phyloP scores from a whole-genome alignment of 345 rosid species.

The Acer yangbiense region DNA sequence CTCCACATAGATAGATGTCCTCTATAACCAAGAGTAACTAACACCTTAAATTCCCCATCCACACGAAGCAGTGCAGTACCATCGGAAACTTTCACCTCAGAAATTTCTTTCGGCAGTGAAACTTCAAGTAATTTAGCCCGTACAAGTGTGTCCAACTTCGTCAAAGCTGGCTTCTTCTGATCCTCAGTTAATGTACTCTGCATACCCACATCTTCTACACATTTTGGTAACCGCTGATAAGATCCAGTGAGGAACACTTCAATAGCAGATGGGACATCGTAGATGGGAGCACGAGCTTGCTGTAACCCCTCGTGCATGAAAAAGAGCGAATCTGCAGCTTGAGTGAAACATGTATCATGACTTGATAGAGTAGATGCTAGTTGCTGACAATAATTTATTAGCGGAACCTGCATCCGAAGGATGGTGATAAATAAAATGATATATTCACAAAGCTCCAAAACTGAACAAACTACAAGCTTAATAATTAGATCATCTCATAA shows the following conservation, averaged over 20 bases:
- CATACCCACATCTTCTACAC: slow-evolving; percentile 86
- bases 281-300: slow-evolving; percentile 97
- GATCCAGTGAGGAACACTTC: slow-evolving; percentile 87
- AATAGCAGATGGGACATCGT: slow-evolving; percentile 94
- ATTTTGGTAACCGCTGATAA: slow-evolving; percentile 88
- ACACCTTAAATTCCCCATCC: slow-evolving; percentile 88
- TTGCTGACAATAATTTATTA: slow-evolving; percentile 86
- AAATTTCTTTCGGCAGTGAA: slow-evolving; percentile 77
- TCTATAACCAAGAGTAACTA: slow-evolving; percentile 97
- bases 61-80: slow-evolving; percentile 81
- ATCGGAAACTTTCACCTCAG: slow-evolving; percentile 81
- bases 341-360: slow-evolving; percentile 90
- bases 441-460: background rate
- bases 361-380: slow-evolving; percentile 79
- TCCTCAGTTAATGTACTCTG: slow-evolving; percentile 70
- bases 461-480: background rate
- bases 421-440: background rate
- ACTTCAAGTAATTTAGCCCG: slow-evolving; percentile 88
- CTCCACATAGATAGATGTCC: slow-evolving; percentile 97
- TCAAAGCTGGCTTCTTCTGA: slow-evolving; percentile 83
- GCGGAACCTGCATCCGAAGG: slow-evolving; percentile 70
- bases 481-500: background rate
- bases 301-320: slow-evolving; percentile 98
- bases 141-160: slow-evolving; percentile 85
- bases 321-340: slow-evolving; percentile 90